Percentiles rank a stretch among this genome's conserved stretches.
These are phyloP conservation scores for Phyllosticta capitalensis DNA, from an alignment of 2,329 filamentous ascomycete species.

Conservation along the genomic window DNA sequence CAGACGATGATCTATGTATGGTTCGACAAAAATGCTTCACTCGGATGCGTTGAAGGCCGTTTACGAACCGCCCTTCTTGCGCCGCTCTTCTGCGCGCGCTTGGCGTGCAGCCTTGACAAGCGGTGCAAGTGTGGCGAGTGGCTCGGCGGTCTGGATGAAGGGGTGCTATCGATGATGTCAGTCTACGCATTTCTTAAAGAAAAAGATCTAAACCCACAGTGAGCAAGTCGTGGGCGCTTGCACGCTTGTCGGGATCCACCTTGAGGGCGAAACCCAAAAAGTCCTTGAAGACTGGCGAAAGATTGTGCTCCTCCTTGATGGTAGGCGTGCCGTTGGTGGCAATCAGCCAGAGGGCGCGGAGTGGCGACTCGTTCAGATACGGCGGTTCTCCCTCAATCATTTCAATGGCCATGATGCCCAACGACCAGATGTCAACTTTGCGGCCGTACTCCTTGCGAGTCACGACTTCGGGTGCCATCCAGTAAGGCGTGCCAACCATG, in stretches of 20 bases:
- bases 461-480: slow-evolving; percentile 99
- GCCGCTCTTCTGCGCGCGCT: slow-evolving; percentile 68
- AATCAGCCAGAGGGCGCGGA: slow-evolving; percentile 89
- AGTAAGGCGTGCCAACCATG: slow-evolving; percentile 98
- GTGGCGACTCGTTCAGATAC: slow-evolving; percentile 88
- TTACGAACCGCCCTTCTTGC: slow-evolving; percentile 35
- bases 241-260: slow-evolving; percentile 94
- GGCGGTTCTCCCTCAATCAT: slow-evolving; percentile 99
- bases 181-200: neutral
- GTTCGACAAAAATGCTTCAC: neutral
- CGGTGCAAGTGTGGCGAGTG: slow-evolving; percentile 63
- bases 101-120: slow-evolving; percentile 78
- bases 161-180: slow-evolving; percentile 25
- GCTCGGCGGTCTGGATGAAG: slow-evolving; percentile 44
- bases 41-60: neutral
- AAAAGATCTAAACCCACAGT: slow-evolving; percentile 51
- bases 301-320: slow-evolving; percentile 83
- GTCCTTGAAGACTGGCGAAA: slow-evolving; percentile 76
- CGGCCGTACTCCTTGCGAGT: slow-evolving; percentile 95
- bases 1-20: neutral
- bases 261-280: slow-evolving; percentile 90
- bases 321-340: slow-evolving; percentile 91
- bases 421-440: slow-evolving; percentile 97
- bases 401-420: slow-evolving; percentile 99
- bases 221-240: slow-evolving; percentile 86